Evolutionary conservation across 208 protist species (phyloP), one percentile per base, ranked within the genome.

Genomic region (Naegleria lovaniensis): DNA sequence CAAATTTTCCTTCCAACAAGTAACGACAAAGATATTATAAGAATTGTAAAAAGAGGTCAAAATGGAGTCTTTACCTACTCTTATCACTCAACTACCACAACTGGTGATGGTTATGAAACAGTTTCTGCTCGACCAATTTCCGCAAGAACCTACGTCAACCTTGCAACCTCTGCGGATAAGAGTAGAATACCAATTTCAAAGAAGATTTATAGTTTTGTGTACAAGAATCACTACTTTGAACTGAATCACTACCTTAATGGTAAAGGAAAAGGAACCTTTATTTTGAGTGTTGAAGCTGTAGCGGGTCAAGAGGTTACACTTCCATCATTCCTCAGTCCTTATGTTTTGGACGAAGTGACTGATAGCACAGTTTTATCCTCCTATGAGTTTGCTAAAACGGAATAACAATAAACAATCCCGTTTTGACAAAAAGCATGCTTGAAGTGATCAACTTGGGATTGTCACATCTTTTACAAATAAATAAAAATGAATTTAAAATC

Each of bases 1-100:
- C 40, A 87, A 87, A 52, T 52, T 7, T 87, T 87, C 51, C 33
- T 87, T 3, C 19, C 19, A 55, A 19, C 33, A 33, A 15, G 13
- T 15, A 38, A 87, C 16, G n/a, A n/a, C 22, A 52, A 52, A 19
- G 40, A 33, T 2, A 9, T n/a, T 33, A 52, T 11, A 0, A 87
- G 41, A 87, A 87, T 87, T 87, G 40, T 48, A 55, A 87, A 52
- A 36, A 11, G 84, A 33, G 84, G 84, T 36, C 84, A 87, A 52
- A 87, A 52, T 36, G 84, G 84, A 16, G 11, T 85, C 16, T 85
- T 41, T 52, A 36, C 22, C 51, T 87, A 33, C 9, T 55, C 38
- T 29, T 52, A 55, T 29, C 7, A n/a, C 9, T 55, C 84, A 36
- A 25, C 38, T 41, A 29, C 3, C 13, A 87, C 22, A 55, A 52